Base-by-base conservation (phyloP, 2,329 filamentous ascomycete species). In the Onygena corvina region DNA sequence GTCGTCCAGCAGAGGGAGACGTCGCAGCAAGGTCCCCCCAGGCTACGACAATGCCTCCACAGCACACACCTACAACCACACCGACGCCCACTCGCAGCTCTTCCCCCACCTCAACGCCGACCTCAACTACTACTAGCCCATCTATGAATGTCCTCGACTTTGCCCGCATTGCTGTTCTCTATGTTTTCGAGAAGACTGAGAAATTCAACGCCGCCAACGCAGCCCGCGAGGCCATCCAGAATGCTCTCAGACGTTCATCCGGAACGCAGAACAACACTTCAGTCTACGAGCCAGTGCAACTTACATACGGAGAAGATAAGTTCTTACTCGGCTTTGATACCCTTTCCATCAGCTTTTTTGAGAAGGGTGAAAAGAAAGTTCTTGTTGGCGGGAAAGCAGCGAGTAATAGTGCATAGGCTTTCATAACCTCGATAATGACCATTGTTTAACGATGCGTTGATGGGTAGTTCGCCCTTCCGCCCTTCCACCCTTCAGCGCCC, bases 151-250 rank as follows among this genome's bases (percentile, higher is more conserved):
- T 53, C n/a, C 27, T 57, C 12, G 58, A 62, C 40, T 62, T 62
- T 45, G 55, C 57, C 14, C 58, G 60, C 34, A 52, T 57, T 16
- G 53, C 57, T 11, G 54, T 62, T 7, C 55, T 62, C 18, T 60
- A 58, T 50, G 55, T 62, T 45, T 56, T 58, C 21, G 54, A 60
- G 31, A 47, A 56, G 25, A 58, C 57, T 1, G 52, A 50, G n/a
- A 38, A 52, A 9, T 27, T 58, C 1, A 50, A 44, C 3, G 53
- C 49, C 27, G 56, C 59, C 23, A 49, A 51, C 7, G 30, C 30
- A 36, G 57, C 53, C 9, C 52, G 59, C 46, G 54, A 53, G 23
- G 34, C 48, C 21, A 55, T 56, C 31, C 53, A 56, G 30, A 30
- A 46, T 6, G 49, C 53, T 16, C 42, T 56, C 29, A 30, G 45